phyloP scores from a whole-genome alignment of 1,139 yeast species.

The Blastobotrys capitulatus region DNA sequence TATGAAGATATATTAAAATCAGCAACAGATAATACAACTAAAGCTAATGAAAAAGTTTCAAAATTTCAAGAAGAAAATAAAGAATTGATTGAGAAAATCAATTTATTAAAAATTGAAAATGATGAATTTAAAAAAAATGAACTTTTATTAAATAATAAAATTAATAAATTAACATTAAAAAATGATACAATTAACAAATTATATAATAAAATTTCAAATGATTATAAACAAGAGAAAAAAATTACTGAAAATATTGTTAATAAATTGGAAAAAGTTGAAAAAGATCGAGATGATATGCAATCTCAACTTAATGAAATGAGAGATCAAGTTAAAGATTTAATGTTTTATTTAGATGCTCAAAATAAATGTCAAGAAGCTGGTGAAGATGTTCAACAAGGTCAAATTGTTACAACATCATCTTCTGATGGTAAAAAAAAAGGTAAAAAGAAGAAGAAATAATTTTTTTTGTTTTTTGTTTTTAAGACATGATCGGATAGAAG shows the following conservation, averaged over 20 bases:
- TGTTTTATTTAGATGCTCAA: conserved; percentile 74
- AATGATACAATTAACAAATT: conserved; percentile 27
- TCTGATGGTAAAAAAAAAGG: conserved; percentile 12
- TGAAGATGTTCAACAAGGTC: conserved; percentile 66
- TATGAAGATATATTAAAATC: conserved; percentile 60
- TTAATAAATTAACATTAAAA: conserved; percentile 33
- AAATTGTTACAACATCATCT: conserved; percentile 38
- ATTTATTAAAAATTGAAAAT: neutral
- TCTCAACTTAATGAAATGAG: conserved; percentile 41
- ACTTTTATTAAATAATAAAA: conserved; percentile 24
- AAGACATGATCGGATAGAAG: conserved; percentile 1
- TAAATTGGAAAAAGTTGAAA: conserved; percentile 35
- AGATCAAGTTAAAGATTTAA: conserved; percentile 64
- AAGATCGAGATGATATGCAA: conserved; percentile 49
- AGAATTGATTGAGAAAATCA: conserved; percentile 5
- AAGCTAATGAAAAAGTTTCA: conserved; percentile 32
- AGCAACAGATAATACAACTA: conserved; percentile 33
- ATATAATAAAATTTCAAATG: conserved; percentile 29
- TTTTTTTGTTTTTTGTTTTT: neutral
- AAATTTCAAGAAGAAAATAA: conserved; percentile 20
- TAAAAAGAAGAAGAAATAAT: conserved; percentile 4
- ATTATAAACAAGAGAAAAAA: conserved; percentile 44
- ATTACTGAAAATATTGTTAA: conserved; percentile 42
- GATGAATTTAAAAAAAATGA: no score
- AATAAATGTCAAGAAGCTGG: conserved; percentile 65